Base-by-base conservation (phyloP, 2,329 filamentous ascomycete genomes). In the Pestalotiopsis sp. region DNA sequence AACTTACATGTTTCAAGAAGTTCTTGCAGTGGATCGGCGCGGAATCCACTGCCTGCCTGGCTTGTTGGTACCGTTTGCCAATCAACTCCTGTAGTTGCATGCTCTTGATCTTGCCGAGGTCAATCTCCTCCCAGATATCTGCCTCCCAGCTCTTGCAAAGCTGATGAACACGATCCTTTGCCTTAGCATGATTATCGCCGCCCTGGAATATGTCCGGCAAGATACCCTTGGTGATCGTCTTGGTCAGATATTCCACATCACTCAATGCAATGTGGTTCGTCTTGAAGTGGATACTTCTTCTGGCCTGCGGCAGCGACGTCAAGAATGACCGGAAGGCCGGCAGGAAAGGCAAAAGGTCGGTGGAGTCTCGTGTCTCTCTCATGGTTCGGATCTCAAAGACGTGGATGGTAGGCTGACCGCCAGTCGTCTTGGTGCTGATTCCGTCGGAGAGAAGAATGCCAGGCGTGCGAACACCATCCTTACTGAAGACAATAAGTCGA, bases 1-100 rank as follows among this genome's bases (percentile, higher is more conserved):
- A n/a, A 87, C 92, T 86, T 83, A 94, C 92, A 79, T 99, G 96
- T 80, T 97, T 95, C 71, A 96, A 78, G 80, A 98, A 97, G 64
- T 92, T 81, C 0, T 91, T 88, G 76, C 96, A 99, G 49, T 85
- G 81, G 25, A 92, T 80, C 70, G 92, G 93, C 31, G 88, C 85
- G 52, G 90, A 89, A 27, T 86, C 84, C 68, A 91, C 86, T n/a
- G 91, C 90, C 68, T 85, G 85, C 57, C 83, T 81, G 9, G 90
- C 90, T 70, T 91, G 87, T 70, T 90, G 87, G 52, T 84, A 83
- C 62, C 96, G 87, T 79, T 92, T 90, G 70, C 92, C 90, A 6
- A 97, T 85, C 41, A 96, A 86, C 74, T 97, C 94, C 70, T 95
- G 91, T 68, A 97, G 84, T 64, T 90, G 87, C 75, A 99, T 83